A percentile compares a stretch with the other conserved stretches of the same genome.
These are phyloP conservation scores for Syzygium aromaticum DNA, from an alignment of 345 rosid genomes.

Conservation along the genomic window DNA sequence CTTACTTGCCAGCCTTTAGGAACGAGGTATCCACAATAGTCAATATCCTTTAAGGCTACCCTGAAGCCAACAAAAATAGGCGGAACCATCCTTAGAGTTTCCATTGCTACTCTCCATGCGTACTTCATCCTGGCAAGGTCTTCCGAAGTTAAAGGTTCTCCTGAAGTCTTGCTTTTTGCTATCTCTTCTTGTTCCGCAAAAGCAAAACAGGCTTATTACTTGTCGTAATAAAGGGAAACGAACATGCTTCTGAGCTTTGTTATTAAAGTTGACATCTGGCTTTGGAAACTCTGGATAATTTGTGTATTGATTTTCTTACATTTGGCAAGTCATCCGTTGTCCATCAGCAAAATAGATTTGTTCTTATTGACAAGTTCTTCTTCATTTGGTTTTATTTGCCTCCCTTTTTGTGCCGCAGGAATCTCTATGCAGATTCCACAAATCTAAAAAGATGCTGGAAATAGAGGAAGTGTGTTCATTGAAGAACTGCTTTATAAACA, in stretches of 20 bases:
- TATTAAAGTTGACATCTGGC: background rate
- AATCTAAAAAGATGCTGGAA: background rate
- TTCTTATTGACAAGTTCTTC: background rate
- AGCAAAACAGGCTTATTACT: background rate
- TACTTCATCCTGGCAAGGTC: constrained; percentile 26
- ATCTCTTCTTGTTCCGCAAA: constrained; percentile 34
- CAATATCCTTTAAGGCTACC: background rate
- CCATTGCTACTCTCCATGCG: constrained; percentile 36
- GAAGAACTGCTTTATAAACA: constrained; percentile 32
- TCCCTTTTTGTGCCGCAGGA: background rate
- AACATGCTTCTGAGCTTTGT: background rate
- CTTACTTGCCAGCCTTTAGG: constrained; percentile 33
- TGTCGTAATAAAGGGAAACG: background rate
- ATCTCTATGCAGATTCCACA: background rate
- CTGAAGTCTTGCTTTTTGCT: constrained; percentile 1
- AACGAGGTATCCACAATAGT: constrained; percentile 17
- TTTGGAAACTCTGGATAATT: too few relatives aligned
- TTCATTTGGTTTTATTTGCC: background rate
- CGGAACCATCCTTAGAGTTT: constrained; percentile 24
- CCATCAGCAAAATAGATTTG: background rate
- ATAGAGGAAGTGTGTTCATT: constrained; percentile 17
- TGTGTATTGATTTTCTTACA: background rate
- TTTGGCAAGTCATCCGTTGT: background rate
- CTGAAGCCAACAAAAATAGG: constrained; percentile 4
- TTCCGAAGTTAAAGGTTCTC: constrained; percentile 22